Conservation (phyloP, 306 rosid genomes). For the Trifolium repens region DNA sequence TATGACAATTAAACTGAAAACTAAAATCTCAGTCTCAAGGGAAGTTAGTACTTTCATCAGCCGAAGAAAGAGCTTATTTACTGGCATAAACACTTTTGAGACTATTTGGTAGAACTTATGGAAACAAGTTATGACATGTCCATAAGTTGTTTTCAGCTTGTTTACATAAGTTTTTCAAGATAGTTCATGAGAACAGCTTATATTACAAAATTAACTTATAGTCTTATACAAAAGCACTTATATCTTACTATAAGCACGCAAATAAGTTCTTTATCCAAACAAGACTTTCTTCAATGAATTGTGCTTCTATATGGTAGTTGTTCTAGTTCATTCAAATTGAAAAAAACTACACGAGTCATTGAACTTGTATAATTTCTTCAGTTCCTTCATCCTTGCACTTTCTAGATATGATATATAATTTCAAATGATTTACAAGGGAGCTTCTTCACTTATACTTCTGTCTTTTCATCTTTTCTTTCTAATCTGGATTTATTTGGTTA, state of each 20-base stretch:
- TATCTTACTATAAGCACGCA: neutral
- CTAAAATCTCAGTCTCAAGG: no score
- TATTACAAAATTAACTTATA: no score
- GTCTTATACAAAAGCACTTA: neutral
- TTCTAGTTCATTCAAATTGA: conserved; percentile 34
- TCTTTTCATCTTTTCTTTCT: conserved; percentile 24
- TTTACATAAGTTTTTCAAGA: neutral
- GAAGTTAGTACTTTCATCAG: no score
- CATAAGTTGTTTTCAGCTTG: no score
- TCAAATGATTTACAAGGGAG: neutral
- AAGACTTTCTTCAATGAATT: neutral
- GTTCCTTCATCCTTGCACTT: neutral
- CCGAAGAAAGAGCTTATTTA: neutral
- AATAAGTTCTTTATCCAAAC: neutral
- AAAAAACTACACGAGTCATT: conserved; percentile 10
- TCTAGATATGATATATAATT: conserved; percentile 13
- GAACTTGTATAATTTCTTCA: neutral
- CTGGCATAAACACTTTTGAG: neutral
- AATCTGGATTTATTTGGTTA: conserved; percentile 43
- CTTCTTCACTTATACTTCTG: conserved; percentile 18
- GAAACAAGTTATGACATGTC: neutral
- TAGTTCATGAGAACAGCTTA: no score
- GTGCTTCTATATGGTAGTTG: neutral
- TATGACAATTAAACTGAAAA: no score
- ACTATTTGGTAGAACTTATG: neutral